A percentile compares a stretch with the other conserved stretches of the same genome.
phyloP scores from a whole-genome alignment of 345 rosid genomes.

The Bruguiera sexangula region DNA sequence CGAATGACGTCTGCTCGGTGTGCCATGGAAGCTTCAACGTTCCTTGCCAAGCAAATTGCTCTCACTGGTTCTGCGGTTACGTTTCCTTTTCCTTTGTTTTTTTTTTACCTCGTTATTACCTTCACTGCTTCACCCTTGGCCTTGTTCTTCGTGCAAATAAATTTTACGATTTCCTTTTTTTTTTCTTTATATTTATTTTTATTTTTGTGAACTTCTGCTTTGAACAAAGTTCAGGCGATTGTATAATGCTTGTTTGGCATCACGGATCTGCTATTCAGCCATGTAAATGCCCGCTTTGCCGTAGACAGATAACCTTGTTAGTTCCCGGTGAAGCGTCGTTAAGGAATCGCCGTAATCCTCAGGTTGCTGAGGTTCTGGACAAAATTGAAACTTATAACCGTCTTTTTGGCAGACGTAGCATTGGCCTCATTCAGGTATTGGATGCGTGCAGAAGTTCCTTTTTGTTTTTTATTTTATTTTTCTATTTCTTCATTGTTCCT shows the following conservation, averaged over 20 bases:
- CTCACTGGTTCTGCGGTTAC: constrained; percentile 95
- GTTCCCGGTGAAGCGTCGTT: constrained; percentile 64
- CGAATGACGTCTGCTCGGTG: constrained; percentile 66
- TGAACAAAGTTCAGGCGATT: constrained; percentile 40
- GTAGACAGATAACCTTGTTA: constrained; percentile 71
- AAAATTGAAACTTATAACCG: constrained; percentile 72
- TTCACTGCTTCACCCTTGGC: not conserved
- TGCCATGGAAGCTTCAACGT: constrained; percentile 66
- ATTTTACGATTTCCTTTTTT: not conserved
- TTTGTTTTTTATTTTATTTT: not conserved
- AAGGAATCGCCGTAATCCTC: constrained; percentile 39
- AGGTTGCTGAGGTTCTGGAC: constrained; percentile 46
- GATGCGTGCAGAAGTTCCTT: not conserved
- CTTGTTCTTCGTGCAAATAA: not conserved
- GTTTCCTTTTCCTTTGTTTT: not conserved
- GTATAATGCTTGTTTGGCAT: constrained; percentile 86
- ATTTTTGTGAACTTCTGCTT: constrained; percentile 1
- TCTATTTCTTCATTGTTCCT: not conserved
- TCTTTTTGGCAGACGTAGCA: constrained; percentile 50
- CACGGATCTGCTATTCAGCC: constrained; percentile 68
- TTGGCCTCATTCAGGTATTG: constrained; percentile 60
- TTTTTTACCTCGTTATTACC: not conserved
- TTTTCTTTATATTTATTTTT: not conserved
- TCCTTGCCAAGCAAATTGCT: constrained; percentile 93
- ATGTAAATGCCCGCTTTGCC: constrained; percentile 88